phyloP scores from a whole-genome alignment of 2,329 filamentous ascomycete species.

The Fusarium sp. region DNA sequence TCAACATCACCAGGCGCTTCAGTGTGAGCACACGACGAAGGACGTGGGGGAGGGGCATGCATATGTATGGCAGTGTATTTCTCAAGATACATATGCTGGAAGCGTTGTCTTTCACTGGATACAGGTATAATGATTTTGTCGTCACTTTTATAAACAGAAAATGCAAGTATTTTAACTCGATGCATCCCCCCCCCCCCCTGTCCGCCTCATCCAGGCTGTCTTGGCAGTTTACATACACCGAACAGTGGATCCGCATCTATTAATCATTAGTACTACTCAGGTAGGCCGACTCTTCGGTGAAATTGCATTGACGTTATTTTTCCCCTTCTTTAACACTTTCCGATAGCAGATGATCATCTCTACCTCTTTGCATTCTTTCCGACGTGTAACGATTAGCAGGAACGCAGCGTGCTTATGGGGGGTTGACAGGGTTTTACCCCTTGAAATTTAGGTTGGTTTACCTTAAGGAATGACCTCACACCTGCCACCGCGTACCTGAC shows the following conservation, averaged over 20 bases:
- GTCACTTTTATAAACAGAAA: background rate
- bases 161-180: conserved; percentile 25
- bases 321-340: background rate
- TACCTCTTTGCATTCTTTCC: background rate
- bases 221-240: conserved; percentile 23
- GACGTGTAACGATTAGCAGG: conserved; percentile 13
- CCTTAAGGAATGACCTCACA: conserved; percentile 44
- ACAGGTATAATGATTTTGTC: background rate
- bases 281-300: conserved; percentile 29
- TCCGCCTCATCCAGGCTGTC: conserved; percentile 6
- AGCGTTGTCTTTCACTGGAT: no score
- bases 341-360: no score
- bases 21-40: conserved; percentile 35
- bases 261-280: conserved; percentile 22
- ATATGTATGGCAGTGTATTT: background rate
- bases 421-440: conserved; percentile 26
- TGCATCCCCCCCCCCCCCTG: conserved; percentile 1
- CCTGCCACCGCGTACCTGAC: conserved; percentile 2
- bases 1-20: conserved; percentile 37
- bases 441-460: conserved; percentile 12
- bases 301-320: conserved; percentile 28
- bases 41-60: conserved; percentile 29
- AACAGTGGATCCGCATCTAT: conserved; percentile 33
- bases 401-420: conserved; percentile 9
- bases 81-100: background rate